Percentiles rank a stretch among this genome's conserved stretches.
Conservation (phyloP, 176 grass and related monocot genomes). For the Lolium rigidum region DNA sequence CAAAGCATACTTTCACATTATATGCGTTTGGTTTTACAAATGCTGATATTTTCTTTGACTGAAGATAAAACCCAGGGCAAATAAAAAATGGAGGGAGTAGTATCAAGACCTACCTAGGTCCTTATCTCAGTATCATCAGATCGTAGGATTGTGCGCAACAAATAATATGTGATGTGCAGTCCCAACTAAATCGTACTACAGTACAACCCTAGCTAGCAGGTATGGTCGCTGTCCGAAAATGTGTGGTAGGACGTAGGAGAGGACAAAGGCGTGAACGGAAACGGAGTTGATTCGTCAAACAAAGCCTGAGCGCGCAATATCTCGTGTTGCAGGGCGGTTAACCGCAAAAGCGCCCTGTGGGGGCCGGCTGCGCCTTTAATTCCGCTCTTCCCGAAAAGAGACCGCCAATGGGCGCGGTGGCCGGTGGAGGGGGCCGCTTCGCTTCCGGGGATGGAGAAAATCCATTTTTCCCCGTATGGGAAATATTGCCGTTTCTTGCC, state of each 20-base stretch:
- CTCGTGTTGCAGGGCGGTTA: not conserved
- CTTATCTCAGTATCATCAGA: not conserved
- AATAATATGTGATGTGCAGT: not conserved
- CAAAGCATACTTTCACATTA: too few relatives aligned
- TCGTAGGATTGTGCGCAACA: not conserved
- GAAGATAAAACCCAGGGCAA: too few relatives aligned
- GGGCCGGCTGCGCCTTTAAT: not conserved
- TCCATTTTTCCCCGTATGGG: constrained; percentile 27
- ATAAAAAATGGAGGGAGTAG: too few relatives aligned
- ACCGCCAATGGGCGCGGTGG: not conserved
- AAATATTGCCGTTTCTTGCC: constrained; percentile 8
- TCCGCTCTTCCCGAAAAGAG: constrained; percentile 43
- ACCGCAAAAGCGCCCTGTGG: not conserved
- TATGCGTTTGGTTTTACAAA: too few relatives aligned
- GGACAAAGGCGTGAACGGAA: not conserved
- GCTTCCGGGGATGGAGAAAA: not conserved
- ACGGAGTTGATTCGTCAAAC: not conserved
- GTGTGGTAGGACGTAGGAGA: not conserved
- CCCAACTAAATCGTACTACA: not conserved
- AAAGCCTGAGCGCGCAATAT: not conserved
- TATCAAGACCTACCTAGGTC: not conserved
- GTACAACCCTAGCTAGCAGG: not conserved
- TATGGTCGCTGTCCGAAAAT: not conserved
- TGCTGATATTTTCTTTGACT: too few relatives aligned
- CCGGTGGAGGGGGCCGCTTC: not conserved